These are phyloP conservation scores for Boletus reticulatus DNA, from an alignment of 768 basidiomycete species.

Conservation along the genomic window DNA sequence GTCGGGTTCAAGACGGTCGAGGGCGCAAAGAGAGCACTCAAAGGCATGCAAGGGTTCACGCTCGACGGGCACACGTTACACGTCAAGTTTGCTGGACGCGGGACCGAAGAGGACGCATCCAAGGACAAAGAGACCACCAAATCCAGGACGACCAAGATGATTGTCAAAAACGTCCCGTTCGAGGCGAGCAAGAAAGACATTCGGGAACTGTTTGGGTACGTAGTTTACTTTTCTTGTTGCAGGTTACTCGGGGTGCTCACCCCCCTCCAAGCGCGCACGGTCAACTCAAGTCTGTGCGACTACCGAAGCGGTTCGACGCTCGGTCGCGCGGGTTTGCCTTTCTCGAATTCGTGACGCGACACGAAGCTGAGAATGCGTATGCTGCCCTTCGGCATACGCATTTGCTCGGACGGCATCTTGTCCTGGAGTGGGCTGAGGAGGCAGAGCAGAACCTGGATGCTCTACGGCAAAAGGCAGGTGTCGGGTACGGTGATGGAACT, in stretches of 20 bases:
- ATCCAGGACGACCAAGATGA: slow-evolving; percentile 85
- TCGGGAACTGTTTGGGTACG: slow-evolving; percentile 83
- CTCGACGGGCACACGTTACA: slow-evolving; percentile 85
- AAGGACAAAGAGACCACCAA: slow-evolving; percentile 41
- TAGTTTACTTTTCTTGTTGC: slow-evolving; percentile 8
- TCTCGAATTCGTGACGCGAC: slow-evolving; percentile 86
- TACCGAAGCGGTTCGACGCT: slow-evolving; percentile 90
- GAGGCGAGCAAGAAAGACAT: slow-evolving; percentile 94
- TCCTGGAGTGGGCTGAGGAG: slow-evolving; percentile 91
- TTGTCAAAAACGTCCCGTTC: slow-evolving; percentile 98
- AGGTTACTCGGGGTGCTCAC: neutral
- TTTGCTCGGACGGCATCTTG: slow-evolving; percentile 91
- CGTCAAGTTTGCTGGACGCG: slow-evolving; percentile 86
- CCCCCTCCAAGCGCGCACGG: slow-evolving; percentile 67
- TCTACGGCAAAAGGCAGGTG: slow-evolving; percentile 76
- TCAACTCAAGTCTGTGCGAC: slow-evolving; percentile 88
- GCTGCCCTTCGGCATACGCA: slow-evolving; percentile 89
- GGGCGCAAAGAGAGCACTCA: slow-evolving; percentile 69
- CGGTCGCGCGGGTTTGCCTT: slow-evolving; percentile 94
- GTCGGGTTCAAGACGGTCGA: slow-evolving; percentile 82
- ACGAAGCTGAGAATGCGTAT: slow-evolving; percentile 89
- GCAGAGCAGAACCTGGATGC: slow-evolving; percentile 74
- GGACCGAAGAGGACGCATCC: slow-evolving; percentile 56
- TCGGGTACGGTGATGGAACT: slow-evolving; percentile 69
- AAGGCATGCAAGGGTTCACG: slow-evolving; percentile 75